Conservation (phyloP, 2,329 filamentous ascomycete genomes). For the Fusarium nanum region DNA sequence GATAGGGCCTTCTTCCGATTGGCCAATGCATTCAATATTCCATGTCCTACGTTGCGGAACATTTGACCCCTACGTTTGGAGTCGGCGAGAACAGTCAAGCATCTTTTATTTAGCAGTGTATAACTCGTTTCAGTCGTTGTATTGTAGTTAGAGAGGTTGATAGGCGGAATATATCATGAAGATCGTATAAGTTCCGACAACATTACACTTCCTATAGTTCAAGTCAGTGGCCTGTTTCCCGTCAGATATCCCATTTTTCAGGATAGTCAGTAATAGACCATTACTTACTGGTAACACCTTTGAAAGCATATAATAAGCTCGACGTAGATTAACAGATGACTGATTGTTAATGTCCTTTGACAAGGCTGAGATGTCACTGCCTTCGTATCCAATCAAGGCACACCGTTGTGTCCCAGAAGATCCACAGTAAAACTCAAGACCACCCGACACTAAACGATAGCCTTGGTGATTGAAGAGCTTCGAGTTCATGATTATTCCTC, state of each 20-base stretch:
- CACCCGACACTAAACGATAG: constrained; percentile 19
- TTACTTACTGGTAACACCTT: not conserved
- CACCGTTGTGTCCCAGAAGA: not conserved
- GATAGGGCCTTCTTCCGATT: not conserved
- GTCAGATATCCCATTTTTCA: not conserved
- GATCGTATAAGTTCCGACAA: not conserved
- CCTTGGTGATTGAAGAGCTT: constrained; percentile 37
- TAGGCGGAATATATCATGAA: not conserved
- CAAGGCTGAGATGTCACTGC: constrained; percentile 36
- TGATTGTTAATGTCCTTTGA: constrained; percentile 9
- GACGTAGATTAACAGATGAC: not conserved
- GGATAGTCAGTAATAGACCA: not conserved
- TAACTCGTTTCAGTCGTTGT: not conserved
- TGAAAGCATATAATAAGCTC: not conserved
- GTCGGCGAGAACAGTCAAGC: too few species aligned
- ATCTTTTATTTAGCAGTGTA: not conserved
- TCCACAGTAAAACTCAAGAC: constrained; percentile 38
- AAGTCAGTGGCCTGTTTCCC: not conserved
- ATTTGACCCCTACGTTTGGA: not conserved
- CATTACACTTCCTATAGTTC: not conserved
- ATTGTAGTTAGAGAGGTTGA: not conserved
- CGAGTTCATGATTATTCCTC: constrained; percentile 10
- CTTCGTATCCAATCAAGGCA: constrained; percentile 26
- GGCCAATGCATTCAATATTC: not conserved
- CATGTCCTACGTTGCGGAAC: not conserved